Evolutionary conservation across 1,284 basidiomycete genomes (phyloP), one percentile per base, ranked within the genome.

Genomic region (Papiliotrema flavescens): DNA sequence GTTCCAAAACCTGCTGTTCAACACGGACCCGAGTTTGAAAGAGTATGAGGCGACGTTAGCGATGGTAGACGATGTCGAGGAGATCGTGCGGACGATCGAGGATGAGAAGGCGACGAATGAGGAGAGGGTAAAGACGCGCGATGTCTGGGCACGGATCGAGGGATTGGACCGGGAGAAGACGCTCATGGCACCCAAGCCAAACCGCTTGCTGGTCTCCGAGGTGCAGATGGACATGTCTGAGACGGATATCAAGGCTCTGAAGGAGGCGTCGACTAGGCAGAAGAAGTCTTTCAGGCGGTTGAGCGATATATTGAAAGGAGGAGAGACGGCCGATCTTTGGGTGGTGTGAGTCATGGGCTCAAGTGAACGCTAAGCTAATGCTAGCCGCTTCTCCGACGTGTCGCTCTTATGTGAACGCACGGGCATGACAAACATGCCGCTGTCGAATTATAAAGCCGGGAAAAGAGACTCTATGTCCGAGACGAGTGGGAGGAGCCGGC

Each of bases 31-130:
- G 1, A 94, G 91, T 61, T 93, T 93, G 1, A 92, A 88, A 70
- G 95, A 98, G 78, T 98, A 97, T 70, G 95, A 98, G 71, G 90
- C 87, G 66, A 96, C 93, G 3, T 80, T 97, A 40, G 86, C 88
- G 68, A 95, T 98, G 90, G 93, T 97, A 0, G 90, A 93, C 23
- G 93, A 97, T 72, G 90, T 98, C 15, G 94, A 98, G 78, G 85
- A 83, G 14, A 94, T 98, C 63, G 93, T 98, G 41, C 83, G 94
- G 47, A 90, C 87, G 54, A 97, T 98, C 56, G 95, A 98, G 76
- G 93, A 97, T 69, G 92, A 98, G 77, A 98, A 98, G 81, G 89
- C 92, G 49, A 87, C 89, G 70, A 90, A 89, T 74, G 95, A 98
- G 74, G 93, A 96, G 72, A 83, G 95, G 34, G 92, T 97, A 76